phyloP scores from a whole-genome alignment of 169 alveolate genomes.

The Cryptosporidium parvum region DNA sequence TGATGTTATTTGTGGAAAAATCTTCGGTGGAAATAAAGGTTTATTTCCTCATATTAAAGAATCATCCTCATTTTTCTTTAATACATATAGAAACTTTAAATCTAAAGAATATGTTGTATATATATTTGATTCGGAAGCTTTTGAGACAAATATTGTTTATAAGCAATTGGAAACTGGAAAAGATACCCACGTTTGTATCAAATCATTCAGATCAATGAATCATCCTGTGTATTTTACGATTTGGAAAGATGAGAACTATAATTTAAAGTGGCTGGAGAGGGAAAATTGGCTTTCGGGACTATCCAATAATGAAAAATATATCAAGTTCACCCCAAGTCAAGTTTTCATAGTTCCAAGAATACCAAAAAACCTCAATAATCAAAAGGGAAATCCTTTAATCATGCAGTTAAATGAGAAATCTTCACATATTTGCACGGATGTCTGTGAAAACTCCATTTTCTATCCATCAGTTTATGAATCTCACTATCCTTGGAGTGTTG shows the following conservation, averaged over 20 bases:
- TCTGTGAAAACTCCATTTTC: slow-evolving; percentile 7
- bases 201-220: slow-evolving; percentile 17
- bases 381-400: background rate
- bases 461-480: slow-evolving; percentile 32
- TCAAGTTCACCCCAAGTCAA: slow-evolving; percentile 33
- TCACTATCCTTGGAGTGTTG: slow-evolving; percentile 42
- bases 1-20: slow-evolving; percentile 46
- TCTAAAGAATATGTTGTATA: background rate
- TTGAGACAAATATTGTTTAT: background rate
- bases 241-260: slow-evolving; percentile 44
- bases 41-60: background rate
- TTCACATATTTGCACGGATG: background rate
- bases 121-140: background rate
- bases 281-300: slow-evolving; percentile 35
- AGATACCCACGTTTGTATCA: slow-evolving; percentile 22
- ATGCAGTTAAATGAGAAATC: slow-evolving; percentile 12
- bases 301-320: background rate
- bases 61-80: background rate
- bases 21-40: slow-evolving; percentile 23
- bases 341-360: slow-evolving; percentile 4
- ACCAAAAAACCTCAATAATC: background rate
- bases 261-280: slow-evolving; percentile 51
- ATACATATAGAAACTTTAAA: slow-evolving; percentile 9
- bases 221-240: slow-evolving; percentile 11
- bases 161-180: slow-evolving; percentile 5